Evolutionary conservation across 805 yeast genomes (phyloP).

Genomic region (Ogataea pini): DNA sequence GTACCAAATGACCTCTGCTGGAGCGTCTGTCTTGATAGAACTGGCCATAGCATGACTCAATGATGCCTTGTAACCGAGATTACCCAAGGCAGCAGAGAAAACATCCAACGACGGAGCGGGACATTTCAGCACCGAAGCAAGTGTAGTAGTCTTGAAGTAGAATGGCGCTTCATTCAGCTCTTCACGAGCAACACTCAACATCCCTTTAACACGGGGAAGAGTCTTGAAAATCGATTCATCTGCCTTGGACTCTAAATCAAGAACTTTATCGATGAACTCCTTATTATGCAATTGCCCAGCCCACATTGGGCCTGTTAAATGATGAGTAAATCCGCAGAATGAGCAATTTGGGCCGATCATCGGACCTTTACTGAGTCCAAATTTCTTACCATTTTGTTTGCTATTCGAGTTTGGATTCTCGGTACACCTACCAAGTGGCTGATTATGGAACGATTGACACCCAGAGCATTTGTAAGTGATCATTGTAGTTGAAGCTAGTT

Average conservation of each 20-base stretch:
- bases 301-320: constrained; percentile 97
- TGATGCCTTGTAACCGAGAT: constrained; percentile 78
- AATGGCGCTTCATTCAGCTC: constrained; percentile 72
- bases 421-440: constrained; percentile 68
- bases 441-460: constrained; percentile 72
- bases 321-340: constrained; percentile 69
- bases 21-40: constrained; percentile 87
- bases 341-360: constrained; percentile 62
- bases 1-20: constrained; percentile 77
- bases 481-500: constrained; percentile 75
- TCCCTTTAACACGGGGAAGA: constrained; percentile 81
- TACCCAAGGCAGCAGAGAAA: constrained; percentile 78
- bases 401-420: constrained; percentile 29
- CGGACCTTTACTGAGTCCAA: constrained; percentile 65
- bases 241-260: constrained; percentile 50
- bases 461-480: constrained; percentile 82
- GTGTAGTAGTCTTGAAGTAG: constrained; percentile 76
- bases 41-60: constrained; percentile 88
- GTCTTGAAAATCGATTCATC: constrained; percentile 71
- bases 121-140: constrained; percentile 74
- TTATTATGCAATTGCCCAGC: constrained; percentile 73
- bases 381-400: constrained; percentile 40
- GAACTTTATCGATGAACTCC: constrained; percentile 64
- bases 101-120: constrained; percentile 79
- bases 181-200: constrained; percentile 78